phyloP scores from a whole-genome alignment of 1,284 basidiomycete genomes.

The Moesziomyces aphidis region DNA sequence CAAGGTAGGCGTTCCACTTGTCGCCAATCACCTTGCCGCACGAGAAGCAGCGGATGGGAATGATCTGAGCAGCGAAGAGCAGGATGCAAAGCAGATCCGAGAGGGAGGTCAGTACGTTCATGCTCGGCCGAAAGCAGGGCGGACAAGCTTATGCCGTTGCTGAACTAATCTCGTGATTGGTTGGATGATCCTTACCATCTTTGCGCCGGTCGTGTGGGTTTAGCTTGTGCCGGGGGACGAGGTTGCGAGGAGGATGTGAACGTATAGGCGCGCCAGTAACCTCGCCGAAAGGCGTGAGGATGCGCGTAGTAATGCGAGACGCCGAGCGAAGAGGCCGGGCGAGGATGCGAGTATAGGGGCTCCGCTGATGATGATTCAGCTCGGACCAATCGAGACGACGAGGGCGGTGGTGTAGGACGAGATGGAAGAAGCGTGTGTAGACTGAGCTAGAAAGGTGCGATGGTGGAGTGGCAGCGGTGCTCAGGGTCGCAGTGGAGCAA shows the following conservation, averaged over 20 bases:
- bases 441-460: background rate
- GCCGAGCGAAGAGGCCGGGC: no score
- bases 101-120: background rate
- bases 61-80: conserved; percentile 41
- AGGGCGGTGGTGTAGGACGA: background rate
- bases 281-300: no score
- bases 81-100: background rate
- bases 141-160: background rate
- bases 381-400: background rate
- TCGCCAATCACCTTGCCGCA: conserved; percentile 68
- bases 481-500: conserved; percentile 14
- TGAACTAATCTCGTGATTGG: no score
- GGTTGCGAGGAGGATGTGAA: background rate
- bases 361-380: background rate
- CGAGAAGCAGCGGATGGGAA: conserved; percentile 67
- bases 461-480: background rate
- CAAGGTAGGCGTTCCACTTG: conserved; percentile 67
- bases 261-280: background rate
- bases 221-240: background rate
- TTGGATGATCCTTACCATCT: background rate
- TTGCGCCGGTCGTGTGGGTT: background rate
- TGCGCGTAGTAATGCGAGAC: background rate
- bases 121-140: no score
- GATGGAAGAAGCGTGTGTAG: background rate
- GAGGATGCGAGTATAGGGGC: background rate